Evolutionary conservation across 169 alveolate genomes (phyloP).

Genomic region (Plasmodium adleri): DNA sequence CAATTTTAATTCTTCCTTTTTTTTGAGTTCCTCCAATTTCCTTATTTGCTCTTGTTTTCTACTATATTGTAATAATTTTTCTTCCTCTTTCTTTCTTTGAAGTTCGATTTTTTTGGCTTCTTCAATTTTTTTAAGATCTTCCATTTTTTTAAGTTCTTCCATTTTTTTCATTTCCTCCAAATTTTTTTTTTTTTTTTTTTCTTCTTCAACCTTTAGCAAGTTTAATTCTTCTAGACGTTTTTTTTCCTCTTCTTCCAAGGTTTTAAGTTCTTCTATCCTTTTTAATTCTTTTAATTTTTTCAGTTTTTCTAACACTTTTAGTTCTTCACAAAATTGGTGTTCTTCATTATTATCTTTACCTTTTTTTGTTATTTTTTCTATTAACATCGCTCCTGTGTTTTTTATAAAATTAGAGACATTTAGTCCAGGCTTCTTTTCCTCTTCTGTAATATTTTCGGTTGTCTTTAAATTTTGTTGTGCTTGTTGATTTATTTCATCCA

Average conservation of each 20-base stretch:
- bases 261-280: not conserved
- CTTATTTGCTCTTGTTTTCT: slow-evolving; percentile 13
- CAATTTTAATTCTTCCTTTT: slow-evolving; percentile 14
- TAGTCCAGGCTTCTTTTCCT: not conserved
- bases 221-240: slow-evolving; percentile 1
- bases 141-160: slow-evolving; percentile 5
- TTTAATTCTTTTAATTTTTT: slow-evolving; percentile 1
- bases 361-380: not conserved
- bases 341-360: not conserved
- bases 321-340: not conserved
- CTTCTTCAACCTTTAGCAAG: not conserved
- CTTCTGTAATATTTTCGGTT: not conserved
- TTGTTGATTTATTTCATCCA: not conserved
- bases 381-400: not conserved
- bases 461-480: not conserved
- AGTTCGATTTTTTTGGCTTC: slow-evolving; percentile 5
- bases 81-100: not conserved
- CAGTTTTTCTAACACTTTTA: not conserved
- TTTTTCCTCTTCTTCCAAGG: not conserved
- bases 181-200: not conserved
- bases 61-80: slow-evolving; percentile 8
- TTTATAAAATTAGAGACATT: not conserved
- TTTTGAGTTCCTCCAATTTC: not conserved
- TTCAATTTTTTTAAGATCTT: slow-evolving; percentile 12
- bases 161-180: not conserved